A percentile compares a stretch with the other conserved stretches of the same genome.
These are phyloP conservation scores for Cutaneotrichosporon sp. DNA, from an alignment of 1,284 basidiomycete species.

Conservation along the genomic window DNA sequence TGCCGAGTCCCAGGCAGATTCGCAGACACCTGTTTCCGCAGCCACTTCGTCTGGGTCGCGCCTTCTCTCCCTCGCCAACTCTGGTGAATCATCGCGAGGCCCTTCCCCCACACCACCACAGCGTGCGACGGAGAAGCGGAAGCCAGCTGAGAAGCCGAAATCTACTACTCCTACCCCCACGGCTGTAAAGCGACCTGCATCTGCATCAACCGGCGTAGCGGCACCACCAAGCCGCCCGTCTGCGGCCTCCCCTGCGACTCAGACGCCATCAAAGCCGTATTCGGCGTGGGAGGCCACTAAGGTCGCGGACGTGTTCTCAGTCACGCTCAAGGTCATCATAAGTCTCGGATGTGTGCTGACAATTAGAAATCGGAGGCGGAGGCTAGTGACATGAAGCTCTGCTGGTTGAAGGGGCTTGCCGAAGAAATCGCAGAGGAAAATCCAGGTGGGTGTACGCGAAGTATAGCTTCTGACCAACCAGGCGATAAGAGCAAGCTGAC, in stretches of 20 bases:
- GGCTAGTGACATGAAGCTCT: constrained; percentile 62
- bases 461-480: constrained; percentile 2
- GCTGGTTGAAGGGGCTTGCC: constrained; percentile 76
- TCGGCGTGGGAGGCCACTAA: constrained; percentile 69
- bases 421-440: constrained; percentile 67
- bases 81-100: neutral
- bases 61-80: constrained; percentile 5
- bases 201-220: constrained; percentile 1
- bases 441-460: constrained; percentile 50
- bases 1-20: constrained; percentile 34
- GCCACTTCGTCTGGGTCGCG: constrained; percentile 5
- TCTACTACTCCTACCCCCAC: constrained; percentile 4
- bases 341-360: constrained; percentile 1
- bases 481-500: constrained; percentile 32
- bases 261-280: constrained; percentile 41
- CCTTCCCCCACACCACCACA: neutral
- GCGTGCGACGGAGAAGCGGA: constrained; percentile 19
- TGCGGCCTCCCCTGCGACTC: constrained; percentile 32
- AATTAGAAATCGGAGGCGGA: constrained; percentile 65
- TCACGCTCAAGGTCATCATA: constrained; percentile 67
- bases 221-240: neutral
- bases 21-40: neutral
- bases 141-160: constrained; percentile 36
- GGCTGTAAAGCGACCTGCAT: neutral
- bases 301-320: constrained; percentile 64